Conservation (phyloP, 352 stramenopile species). For the Chrysophaeum taylorii region DNA sequence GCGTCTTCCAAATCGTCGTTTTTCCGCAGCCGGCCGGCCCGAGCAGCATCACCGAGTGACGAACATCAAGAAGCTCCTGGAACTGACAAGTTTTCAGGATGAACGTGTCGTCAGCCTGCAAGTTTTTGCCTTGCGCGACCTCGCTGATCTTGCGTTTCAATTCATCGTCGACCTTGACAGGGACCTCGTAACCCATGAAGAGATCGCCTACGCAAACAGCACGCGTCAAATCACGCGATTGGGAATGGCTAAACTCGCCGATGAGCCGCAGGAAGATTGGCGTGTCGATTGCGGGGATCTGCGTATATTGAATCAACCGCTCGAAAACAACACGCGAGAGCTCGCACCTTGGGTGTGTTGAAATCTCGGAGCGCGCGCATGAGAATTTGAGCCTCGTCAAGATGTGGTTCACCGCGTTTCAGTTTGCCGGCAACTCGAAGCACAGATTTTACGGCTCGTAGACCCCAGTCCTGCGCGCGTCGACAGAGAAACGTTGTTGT, state of each 20-base stretch:
- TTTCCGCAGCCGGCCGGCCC: conserved; percentile 83
- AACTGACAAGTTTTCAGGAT: conserved; percentile 87
- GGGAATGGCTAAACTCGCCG: too few species aligned
- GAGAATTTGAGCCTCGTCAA: conserved; percentile 77
- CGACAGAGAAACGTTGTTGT: too few species aligned
- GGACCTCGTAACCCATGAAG: conserved; percentile 82
- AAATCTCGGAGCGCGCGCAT: conserved; percentile 90
- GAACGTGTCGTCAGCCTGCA: conserved; percentile 86
- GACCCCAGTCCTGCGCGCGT: conserved; percentile 89
- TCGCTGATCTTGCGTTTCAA: conserved; percentile 76
- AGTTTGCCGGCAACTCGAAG: conserved; percentile 82
- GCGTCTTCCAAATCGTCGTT: conserved; percentile 85
- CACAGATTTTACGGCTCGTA: conserved; percentile 87
- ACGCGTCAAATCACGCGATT: too few species aligned
- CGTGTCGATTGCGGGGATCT: conserved; percentile 74
- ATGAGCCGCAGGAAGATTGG: conserved; percentile 84
- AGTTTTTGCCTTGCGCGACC: conserved; percentile 70
- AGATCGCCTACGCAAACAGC: too few species aligned
- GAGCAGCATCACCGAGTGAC: conserved; percentile 90
- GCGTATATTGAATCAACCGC: too few species aligned
- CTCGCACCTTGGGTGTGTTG: conserved; percentile 85
- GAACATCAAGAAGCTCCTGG: conserved; percentile 82
- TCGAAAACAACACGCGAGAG: too few species aligned
- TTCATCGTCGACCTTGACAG: conserved; percentile 79
- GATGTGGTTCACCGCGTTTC: conserved; percentile 65